phyloP scores from a whole-genome alignment of 768 basidiomycete species.

The Naematelia aurantialba region DNA sequence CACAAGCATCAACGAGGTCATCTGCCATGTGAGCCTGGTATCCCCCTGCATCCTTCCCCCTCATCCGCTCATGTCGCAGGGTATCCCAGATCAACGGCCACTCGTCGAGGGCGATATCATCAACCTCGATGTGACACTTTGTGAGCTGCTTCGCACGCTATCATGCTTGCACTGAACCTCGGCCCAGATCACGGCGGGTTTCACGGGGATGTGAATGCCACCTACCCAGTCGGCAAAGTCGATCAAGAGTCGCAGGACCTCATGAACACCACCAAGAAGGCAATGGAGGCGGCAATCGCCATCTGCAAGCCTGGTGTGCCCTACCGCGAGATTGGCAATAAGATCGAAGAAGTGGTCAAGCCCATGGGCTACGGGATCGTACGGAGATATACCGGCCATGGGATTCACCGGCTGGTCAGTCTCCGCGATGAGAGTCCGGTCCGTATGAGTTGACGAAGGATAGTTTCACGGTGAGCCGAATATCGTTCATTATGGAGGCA shows the following conservation, averaged over 20 bases:
- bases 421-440: background rate
- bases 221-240: slow-evolving; percentile 63
- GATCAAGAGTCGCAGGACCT: slow-evolving; percentile 76
- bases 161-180: background rate
- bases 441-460: background rate
- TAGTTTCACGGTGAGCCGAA: slow-evolving; percentile 81
- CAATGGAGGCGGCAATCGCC: slow-evolving; percentile 82
- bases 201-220: slow-evolving; percentile 89
- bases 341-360: slow-evolving; percentile 72
- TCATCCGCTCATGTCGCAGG: slow-evolving; percentile 47
- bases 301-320: slow-evolving; percentile 89
- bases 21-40: slow-evolving; percentile 67
- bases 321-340: slow-evolving; percentile 53
- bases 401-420: slow-evolving; percentile 63
- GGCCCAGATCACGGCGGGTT: slow-evolving; percentile 57
- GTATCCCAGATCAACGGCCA: slow-evolving; percentile 73
- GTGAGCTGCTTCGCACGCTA: slow-evolving; percentile 24
- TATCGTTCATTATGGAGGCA: slow-evolving; percentile 91
- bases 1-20: slow-evolving; percentile 91
- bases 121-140: slow-evolving; percentile 64
- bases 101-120: slow-evolving; percentile 84
- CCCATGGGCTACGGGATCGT: slow-evolving; percentile 84
- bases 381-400: slow-evolving; percentile 86
- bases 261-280: slow-evolving; percentile 74
- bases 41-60: background rate